Evolutionary conservation across 169 alveolate genomes (phyloP).

Genomic region (Plasmodium berghei): DNA sequence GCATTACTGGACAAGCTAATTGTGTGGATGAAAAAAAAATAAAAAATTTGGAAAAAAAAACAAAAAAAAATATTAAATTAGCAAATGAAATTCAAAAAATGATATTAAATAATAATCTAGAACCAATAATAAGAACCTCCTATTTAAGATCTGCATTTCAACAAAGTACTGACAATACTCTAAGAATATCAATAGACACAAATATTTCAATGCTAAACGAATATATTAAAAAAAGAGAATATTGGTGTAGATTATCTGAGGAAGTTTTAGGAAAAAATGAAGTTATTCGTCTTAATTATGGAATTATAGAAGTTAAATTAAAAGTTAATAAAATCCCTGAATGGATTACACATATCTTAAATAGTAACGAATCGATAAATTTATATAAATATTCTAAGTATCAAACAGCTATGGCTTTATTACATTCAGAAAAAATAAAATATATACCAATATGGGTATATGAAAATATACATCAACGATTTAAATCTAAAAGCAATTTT

Average conservation of each 20-base stretch:
- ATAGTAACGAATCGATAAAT: constrained; percentile 78
- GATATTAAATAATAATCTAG: constrained; percentile 76
- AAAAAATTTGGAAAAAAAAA: constrained; percentile 15
- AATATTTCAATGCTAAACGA: constrained; percentile 84
- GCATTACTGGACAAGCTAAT: not conserved
- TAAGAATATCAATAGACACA: constrained; percentile 86
- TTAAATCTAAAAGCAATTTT: constrained; percentile 51
- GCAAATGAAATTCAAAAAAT: constrained; percentile 81
- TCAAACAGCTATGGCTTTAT: constrained; percentile 85
- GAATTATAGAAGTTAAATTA: constrained; percentile 82
- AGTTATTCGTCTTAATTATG: constrained; percentile 79
- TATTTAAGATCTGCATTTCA: constrained; percentile 88
- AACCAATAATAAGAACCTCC: constrained; percentile 87
- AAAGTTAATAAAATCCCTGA: constrained; percentile 80
- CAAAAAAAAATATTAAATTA: constrained; percentile 63
- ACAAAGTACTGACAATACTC: constrained; percentile 77
- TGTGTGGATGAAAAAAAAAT: no score
- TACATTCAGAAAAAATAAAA: constrained; percentile 79
- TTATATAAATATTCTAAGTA: constrained; percentile 83
- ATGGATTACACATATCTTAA: constrained; percentile 80
- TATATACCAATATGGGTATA: constrained; percentile 81
- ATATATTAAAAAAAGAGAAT: constrained; percentile 74
- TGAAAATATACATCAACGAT: constrained; percentile 48
- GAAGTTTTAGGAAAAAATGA: constrained; percentile 83
- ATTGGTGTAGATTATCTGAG: constrained; percentile 88